phyloP scores from a whole-genome alignment of 1,284 basidiomycete species.

The Trichosporon sp. region DNA sequence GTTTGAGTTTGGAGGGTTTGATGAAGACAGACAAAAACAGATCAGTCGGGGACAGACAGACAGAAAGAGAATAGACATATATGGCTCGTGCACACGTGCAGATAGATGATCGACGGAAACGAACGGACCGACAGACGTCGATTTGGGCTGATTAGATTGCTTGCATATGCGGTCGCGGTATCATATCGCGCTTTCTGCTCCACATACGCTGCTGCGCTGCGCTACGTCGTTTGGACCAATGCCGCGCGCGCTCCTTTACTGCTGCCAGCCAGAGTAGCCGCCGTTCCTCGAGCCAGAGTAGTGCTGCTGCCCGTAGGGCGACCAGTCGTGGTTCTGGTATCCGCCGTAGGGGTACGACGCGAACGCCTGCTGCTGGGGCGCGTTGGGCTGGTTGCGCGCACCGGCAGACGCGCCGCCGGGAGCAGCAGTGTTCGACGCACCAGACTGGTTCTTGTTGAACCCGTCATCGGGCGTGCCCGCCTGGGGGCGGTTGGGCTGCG shows the following conservation, averaged over 20 bases:
- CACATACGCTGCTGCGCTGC: not conserved
- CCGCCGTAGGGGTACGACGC: conserved; percentile 28
- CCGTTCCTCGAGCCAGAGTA: conserved; percentile 25
- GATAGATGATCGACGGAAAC: not conserved
- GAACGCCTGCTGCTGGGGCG: conserved; percentile 26
- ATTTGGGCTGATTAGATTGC: not conserved
- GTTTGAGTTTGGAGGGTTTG: not conserved
- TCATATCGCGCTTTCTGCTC: not conserved
- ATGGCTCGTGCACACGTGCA: no score
- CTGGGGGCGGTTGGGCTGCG: conserved; percentile 26
- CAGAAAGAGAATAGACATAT: not conserved
- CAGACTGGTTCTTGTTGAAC: conserved; percentile 30
- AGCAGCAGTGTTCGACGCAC: conserved; percentile 12
- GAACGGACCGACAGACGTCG: not conserved
- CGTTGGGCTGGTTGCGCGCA: conserved; percentile 21
- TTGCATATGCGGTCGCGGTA: conserved; percentile 2
- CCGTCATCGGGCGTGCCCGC: conserved; percentile 39
- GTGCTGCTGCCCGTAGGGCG: conserved; percentile 28
- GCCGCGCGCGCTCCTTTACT: conserved; percentile 14
- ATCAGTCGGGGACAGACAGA: no score
- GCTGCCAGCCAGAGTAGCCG: conserved; percentile 34
- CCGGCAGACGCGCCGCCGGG: conserved; percentile 10
- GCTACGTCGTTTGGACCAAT: no score
- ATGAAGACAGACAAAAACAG: not conserved
- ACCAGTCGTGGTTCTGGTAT: conserved; percentile 33